Base-by-base conservation (phyloP, 495 filamentous ascomycete genomes). In the Cenococcum geophilum region DNA sequence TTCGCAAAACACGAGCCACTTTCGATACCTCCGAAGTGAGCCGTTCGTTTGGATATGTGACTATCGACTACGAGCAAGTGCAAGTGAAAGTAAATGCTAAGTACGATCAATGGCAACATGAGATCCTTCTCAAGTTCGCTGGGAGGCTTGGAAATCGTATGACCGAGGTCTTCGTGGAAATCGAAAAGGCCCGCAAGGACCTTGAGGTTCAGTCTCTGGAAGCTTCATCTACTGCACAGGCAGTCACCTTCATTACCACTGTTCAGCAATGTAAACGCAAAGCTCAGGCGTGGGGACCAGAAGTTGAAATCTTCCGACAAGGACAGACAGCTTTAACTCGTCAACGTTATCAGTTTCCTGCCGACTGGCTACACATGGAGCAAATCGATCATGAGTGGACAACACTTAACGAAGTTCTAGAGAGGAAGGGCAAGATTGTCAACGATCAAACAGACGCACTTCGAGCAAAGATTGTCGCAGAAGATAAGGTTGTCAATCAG, bases 91-190 rank as follows among this genome's bases (percentile, higher is more conserved):
- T 99, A 71, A 97, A 96, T 71, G 89, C 89, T 58, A 97, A 97
- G 69, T 99, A 99, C 68, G 95, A 99, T 71, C 95, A 97, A 74
- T 99, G 93, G 93, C 93, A 99, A 69, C 91, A 96, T 65, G 93
- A 99, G 58, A 95, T 99, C 45, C 77, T 96, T 20, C 79, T 86
- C 37, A 95, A 95, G 70, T 99, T 99, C 73, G 95, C 91, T 42
- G 79, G 80, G 23, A 88, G 91, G 49, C 86, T 97, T 56, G 91
- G 91, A n/a, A 88, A 83, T 58, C 86, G 89, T 43, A 91, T 97
- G 85, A 79, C 87, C 57, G 92, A 97, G 67, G 84, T 95, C 1
- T 86, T 92, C 65, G 83, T 86, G 8, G 91, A 97, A 59, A 84
- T 97, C 61, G 89, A 93, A 68, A 88, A 88, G 74, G 89, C 92